Evolutionary conservation across 2,329 filamentous ascomycete species (phyloP).

Genomic region (Cryphonectria nitschkei): DNA sequence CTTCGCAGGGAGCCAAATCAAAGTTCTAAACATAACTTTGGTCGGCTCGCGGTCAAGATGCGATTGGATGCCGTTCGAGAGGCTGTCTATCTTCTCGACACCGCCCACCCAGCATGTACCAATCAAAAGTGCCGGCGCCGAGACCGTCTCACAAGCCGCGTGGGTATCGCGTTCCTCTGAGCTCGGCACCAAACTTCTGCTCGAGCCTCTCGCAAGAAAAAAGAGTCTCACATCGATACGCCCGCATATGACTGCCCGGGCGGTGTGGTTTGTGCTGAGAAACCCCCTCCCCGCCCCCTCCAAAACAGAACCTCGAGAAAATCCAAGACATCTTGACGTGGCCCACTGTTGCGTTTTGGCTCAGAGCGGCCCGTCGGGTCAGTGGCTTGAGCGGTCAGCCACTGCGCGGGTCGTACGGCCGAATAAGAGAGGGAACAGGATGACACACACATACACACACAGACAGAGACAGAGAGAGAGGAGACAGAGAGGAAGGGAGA

Average conservation of each 20-base stretch:
- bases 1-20: not conserved
- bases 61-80: not conserved
- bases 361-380: not conserved
- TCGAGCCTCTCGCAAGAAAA: not conserved
- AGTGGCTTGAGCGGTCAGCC: not conserved
- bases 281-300: too few species aligned
- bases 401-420: not conserved
- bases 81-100: not conserved
- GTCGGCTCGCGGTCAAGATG: not conserved
- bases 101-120: not conserved
- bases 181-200: not conserved
- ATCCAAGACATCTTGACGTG: conserved; percentile 6
- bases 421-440: not conserved
- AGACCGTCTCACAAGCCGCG: conserved; percentile 1
- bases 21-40: not conserved
- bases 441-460: too few species aligned
- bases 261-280: not conserved
- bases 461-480: not conserved
- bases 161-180: not conserved
- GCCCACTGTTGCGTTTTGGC: not conserved
- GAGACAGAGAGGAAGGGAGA: not conserved
- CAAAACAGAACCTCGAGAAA: not conserved
- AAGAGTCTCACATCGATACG: not conserved
- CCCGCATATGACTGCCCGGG: not conserved
- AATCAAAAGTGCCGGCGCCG: not conserved